Conservation (phyloP, 2,329 filamentous ascomycete species). For the Aspergillus carbonarius region DNA sequence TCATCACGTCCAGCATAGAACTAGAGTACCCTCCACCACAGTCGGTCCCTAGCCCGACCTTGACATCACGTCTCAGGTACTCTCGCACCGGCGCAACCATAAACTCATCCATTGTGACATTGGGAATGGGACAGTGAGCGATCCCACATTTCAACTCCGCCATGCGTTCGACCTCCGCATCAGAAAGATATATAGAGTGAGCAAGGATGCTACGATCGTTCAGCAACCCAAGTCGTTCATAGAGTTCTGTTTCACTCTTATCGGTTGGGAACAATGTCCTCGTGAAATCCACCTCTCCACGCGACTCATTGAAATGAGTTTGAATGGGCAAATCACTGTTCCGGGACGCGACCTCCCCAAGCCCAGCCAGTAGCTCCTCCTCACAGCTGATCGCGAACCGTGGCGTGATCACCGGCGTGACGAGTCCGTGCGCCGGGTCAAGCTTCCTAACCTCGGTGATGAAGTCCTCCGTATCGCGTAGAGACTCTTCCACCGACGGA, state of each 20-base stretch:
- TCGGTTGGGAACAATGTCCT: constrained; percentile 57
- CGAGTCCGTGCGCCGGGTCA: constrained; percentile 44
- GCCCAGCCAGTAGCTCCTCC: constrained; percentile 52
- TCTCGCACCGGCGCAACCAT: constrained; percentile 60
- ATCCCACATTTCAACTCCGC: constrained; percentile 55
- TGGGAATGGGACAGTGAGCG: constrained; percentile 64
- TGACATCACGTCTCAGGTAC: constrained; percentile 58
- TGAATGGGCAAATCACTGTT: constrained; percentile 58
- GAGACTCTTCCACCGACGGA: constrained; percentile 45
- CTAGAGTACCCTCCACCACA: constrained; percentile 63
- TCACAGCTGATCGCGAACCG: constrained; percentile 64
- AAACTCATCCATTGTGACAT: constrained; percentile 60
- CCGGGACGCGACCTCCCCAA: constrained; percentile 54
- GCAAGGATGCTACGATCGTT: constrained; percentile 60
- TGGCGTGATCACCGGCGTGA: constrained; percentile 57
- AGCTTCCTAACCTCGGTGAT: constrained; percentile 50
- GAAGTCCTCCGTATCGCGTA: constrained; percentile 51
- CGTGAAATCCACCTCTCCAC: constrained; percentile 60
- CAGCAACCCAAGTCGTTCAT: constrained; percentile 57
- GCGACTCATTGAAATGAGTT: constrained; percentile 67
- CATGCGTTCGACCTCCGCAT: constrained; percentile 47
- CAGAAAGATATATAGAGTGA: constrained; percentile 63
- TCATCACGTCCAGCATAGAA: constrained; percentile 50
- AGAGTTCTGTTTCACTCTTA: constrained; percentile 59
- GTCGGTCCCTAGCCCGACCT: constrained; percentile 67